A percentile compares a stretch with the other conserved stretches of the same genome.
Conservation (phyloP, 352 stramenopile species). For the Phytophthora aleatoria region DNA sequence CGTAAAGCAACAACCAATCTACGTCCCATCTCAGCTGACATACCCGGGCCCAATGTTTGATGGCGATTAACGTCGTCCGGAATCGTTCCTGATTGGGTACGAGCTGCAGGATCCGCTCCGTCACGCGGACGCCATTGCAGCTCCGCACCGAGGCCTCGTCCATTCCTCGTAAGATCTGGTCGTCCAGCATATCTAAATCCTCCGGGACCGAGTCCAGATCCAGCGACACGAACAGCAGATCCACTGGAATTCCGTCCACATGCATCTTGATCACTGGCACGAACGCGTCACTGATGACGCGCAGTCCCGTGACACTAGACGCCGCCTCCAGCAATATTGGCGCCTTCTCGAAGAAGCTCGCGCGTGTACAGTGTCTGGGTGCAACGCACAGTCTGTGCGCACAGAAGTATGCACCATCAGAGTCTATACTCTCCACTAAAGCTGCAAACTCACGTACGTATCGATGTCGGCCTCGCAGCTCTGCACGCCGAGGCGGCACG, state of each 20-base stretch:
- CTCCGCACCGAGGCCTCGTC: slow-evolving; percentile 93
- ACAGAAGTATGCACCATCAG: background rate
- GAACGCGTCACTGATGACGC: slow-evolving; percentile 88
- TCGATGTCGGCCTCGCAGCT: slow-evolving; percentile 88
- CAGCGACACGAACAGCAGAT: slow-evolving; percentile 93
- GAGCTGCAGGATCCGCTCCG: slow-evolving; percentile 93
- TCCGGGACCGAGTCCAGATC: slow-evolving; percentile 59
- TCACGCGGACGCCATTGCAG: slow-evolving; percentile 96
- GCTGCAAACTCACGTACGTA: slow-evolving; percentile 39
- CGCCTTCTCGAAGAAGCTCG: slow-evolving; percentile 90
- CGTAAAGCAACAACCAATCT: background rate
- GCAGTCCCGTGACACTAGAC: slow-evolving; percentile 68
- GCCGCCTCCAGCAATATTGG: slow-evolving; percentile 78
- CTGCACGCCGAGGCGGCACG: slow-evolving; percentile 87
- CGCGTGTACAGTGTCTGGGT: slow-evolving; percentile 75
- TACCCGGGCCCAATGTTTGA: slow-evolving; percentile 92
- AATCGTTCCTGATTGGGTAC: slow-evolving; percentile 89
- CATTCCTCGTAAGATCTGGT: slow-evolving; percentile 81
- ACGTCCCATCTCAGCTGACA: background rate
- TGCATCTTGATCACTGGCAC: slow-evolving; percentile 95
- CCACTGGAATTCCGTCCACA: slow-evolving; percentile 89
- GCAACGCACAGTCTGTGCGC: slow-evolving; percentile 76
- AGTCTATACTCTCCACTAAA: background rate
- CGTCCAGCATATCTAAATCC: slow-evolving; percentile 82
- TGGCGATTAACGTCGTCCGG: slow-evolving; percentile 88